Base-by-base conservation (phyloP, 148 eudicot species). In the Spergularia bocconei region DNA sequence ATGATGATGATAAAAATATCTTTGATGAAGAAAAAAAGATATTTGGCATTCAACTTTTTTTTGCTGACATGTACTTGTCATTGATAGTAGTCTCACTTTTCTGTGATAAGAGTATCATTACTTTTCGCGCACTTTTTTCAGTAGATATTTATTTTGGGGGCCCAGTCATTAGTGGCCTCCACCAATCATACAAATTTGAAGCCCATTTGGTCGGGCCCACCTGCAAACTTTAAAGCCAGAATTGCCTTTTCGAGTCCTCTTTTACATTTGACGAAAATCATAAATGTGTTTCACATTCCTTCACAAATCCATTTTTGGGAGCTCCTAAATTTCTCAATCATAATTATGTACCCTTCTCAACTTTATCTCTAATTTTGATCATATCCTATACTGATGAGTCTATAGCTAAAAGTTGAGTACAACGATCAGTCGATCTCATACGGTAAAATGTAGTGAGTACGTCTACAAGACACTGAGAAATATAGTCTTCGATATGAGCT, bases 1-100 rank as follows among this genome's bases (percentile, higher is more conserved):
- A 55, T 38, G 73, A 17, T 23, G 57, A 13, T 19, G 39, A 29
- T 23, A 21, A 61, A 44, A 78, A 71, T 77, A 82, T 79, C 83
- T 77, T 33, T 8, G 11, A 2, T 29, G 48, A 9, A 29, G 36
- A 65, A 61, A 14, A 19, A 58, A 72, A 72, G 52, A 72, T 72
- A n/a, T 72, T 52, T 52, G 52, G 6, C 15, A 63, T 50, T 13
- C n/a, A 63, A 63, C 60, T 33, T 74, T 74, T 63, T 33, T 6
- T 19, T 71, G 59, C 60, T 74, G 59, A 74, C 69, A n/a, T 33
- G 75, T 59, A 19, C 19, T 71, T 72, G 54, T 6, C 39, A 19
- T 59, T 58, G 36, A 44, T 72, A 57, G 36, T 38, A 58, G 41
- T 39, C 39, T 59, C 38, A 41, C 75, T 58, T 74, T 74, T 33